Conservation (phyloP, 202 grass and related monocot species). For the Saccharum hybrid region DNA sequence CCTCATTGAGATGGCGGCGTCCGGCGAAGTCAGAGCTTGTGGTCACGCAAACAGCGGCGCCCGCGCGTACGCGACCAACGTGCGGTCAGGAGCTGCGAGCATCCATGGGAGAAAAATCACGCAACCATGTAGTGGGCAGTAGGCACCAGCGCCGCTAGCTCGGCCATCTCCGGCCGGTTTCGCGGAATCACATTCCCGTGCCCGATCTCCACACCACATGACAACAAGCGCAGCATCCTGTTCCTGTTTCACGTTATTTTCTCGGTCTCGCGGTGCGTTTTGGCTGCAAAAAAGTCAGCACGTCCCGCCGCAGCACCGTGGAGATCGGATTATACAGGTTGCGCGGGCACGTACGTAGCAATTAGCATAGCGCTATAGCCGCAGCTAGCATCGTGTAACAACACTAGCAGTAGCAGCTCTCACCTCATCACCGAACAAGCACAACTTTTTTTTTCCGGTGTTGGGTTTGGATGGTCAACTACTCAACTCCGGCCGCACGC, state of each 20-base stretch:
- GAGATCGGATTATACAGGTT: too few relatives aligned
- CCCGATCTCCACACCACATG: background rate
- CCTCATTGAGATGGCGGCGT: background rate
- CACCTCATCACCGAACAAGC: background rate
- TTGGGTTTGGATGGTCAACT: conserved; percentile 1
- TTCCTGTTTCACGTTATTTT: background rate
- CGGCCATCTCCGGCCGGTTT: background rate
- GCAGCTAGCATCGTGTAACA: background rate
- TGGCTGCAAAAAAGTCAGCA: background rate
- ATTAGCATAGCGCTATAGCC: background rate
- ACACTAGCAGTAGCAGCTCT: background rate
- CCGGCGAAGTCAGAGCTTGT: background rate
- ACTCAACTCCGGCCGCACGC: background rate
- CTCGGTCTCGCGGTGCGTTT: background rate
- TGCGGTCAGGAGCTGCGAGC: background rate
- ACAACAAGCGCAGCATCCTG: background rate
- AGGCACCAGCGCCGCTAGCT: background rate
- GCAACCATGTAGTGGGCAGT: background rate
- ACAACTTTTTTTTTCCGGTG: background rate
- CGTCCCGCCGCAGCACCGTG: background rate
- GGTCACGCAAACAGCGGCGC: background rate
- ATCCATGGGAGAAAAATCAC: background rate
- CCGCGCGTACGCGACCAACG: background rate
- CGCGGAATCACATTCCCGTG: conserved; percentile 1
- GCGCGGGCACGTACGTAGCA: too few relatives aligned